A percentile compares a stretch with the other conserved stretches of the same genome.
Evolutionary conservation across 305 asterid species (phyloP).

Genomic region (Solanum hybrid): DNA sequence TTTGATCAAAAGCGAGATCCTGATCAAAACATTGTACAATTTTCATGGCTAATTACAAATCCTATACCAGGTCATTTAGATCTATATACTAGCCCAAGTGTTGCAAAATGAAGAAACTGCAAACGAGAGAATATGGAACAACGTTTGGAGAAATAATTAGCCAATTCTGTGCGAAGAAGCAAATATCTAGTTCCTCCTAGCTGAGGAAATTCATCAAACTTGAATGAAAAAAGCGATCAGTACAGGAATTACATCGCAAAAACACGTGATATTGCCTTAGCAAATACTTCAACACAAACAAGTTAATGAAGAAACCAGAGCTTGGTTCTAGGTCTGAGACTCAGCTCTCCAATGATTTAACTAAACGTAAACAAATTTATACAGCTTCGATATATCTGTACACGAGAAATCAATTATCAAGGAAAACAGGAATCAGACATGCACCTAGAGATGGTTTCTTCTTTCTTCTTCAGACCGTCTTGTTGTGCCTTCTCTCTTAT

Average conservation of each 20-base stretch:
- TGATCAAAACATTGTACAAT: too few relatives aligned
- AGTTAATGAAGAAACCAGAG: not conserved
- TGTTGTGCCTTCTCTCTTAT: conserved; percentile 77
- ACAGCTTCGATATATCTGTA: not conserved
- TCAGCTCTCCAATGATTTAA: not conserved
- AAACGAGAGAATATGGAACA: not conserved
- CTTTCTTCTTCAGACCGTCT: conserved; percentile 87
- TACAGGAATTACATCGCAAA: not conserved
- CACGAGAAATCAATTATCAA: not conserved
- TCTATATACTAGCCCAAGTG: not conserved
- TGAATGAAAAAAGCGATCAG: not conserved
- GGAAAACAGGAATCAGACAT: not conserved
- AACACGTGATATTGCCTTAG: not conserved
- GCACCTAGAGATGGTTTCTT: conserved; percentile 90
- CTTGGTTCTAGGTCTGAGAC: not conserved
- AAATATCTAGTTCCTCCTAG: not conserved
- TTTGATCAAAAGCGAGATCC: not conserved
- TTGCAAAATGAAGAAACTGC: not conserved
- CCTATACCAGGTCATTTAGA: not conserved
- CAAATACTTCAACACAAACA: not conserved
- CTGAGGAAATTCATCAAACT: not conserved
- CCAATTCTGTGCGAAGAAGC: not conserved
- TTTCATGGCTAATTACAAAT: not conserved
- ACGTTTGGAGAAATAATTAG: not conserved
- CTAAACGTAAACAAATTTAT: not conserved